Evolutionary conservation across 2,329 filamentous ascomycete genomes (phyloP).

Genomic region (Venturia nashicola): DNA sequence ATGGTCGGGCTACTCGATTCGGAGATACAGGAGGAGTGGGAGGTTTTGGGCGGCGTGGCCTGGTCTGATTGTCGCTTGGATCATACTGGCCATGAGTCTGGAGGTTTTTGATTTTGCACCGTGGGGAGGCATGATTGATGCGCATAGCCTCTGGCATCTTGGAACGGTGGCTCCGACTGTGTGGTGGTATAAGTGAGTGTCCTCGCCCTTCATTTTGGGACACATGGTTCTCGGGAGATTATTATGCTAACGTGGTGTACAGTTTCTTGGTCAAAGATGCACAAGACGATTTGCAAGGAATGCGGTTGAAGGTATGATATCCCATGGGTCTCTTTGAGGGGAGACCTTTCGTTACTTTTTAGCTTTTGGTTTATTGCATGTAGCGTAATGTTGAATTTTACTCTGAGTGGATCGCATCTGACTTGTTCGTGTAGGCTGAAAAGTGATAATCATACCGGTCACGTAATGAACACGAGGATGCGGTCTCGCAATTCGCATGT

Average conservation of each 20-base stretch:
- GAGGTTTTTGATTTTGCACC: constrained; percentile 92
- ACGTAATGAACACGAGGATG: not conserved
- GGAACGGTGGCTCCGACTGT: constrained; percentile 80
- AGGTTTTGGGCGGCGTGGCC: constrained; percentile 80
- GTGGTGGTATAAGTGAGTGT: constrained; percentile 85
- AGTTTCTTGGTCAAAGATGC: constrained; percentile 84
- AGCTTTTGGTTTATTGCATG: not conserved
- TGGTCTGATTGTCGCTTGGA: constrained; percentile 80
- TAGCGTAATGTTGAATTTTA: not conserved
- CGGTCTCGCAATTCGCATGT: not conserved
- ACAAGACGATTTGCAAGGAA: constrained; percentile 64
- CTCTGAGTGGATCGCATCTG: not conserved
- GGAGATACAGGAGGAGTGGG: constrained; percentile 57
- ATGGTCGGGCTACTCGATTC: constrained; percentile 76
- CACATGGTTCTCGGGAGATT: constrained; percentile 6
- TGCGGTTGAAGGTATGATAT: constrained; percentile 55
- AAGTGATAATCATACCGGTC: not conserved
- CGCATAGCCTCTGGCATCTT: constrained; percentile 91
- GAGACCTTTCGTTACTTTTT: not conserved
- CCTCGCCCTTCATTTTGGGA: constrained; percentile 9
- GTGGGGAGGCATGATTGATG: constrained; percentile 69
- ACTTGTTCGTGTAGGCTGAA: not conserved
- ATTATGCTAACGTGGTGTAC: constrained; percentile 11
- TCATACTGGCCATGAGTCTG: constrained; percentile 87
- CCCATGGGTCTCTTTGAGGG: not conserved